Conservation (phyloP, 768 basidiomycete species). For the Suillus clintonianus region DNA sequence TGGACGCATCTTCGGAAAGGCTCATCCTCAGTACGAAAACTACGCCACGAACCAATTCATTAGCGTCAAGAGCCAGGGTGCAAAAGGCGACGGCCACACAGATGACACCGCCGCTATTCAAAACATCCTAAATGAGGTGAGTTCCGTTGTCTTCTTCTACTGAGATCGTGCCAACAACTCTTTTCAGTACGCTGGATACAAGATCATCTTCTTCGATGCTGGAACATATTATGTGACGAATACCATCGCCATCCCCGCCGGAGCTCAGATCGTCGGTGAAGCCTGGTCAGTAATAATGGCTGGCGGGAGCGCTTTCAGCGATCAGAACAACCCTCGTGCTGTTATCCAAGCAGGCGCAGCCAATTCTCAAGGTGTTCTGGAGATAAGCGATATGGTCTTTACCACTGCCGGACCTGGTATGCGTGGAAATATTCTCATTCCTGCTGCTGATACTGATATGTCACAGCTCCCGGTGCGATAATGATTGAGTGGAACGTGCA, state of each 20-base stretch:
- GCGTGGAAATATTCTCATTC: background rate
- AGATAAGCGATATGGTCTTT: slow-evolving; percentile 68
- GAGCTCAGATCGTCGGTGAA: slow-evolving; percentile 49
- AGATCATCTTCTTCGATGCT: slow-evolving; percentile 83
- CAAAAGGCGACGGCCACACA: slow-evolving; percentile 70
- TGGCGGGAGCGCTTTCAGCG: slow-evolving; percentile 42
- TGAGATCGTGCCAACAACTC: background rate
- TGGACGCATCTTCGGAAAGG: slow-evolving; percentile 64
- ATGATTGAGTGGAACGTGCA: slow-evolving; percentile 62
- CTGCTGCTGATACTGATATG: slow-evolving; percentile 13
- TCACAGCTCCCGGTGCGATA: slow-evolving; percentile 44
- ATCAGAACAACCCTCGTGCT: slow-evolving; percentile 39
- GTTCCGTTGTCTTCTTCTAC: background rate
- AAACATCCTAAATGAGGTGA: slow-evolving; percentile 56
- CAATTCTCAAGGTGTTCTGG: slow-evolving; percentile 53
- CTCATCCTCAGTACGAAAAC: slow-evolving; percentile 67
- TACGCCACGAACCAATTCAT: slow-evolving; percentile 68
- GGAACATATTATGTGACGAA: slow-evolving; percentile 50
- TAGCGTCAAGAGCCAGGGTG: slow-evolving; percentile 70
- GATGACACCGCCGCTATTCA: slow-evolving; percentile 76
- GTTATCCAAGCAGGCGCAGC: slow-evolving; percentile 50
- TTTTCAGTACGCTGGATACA: slow-evolving; percentile 65
- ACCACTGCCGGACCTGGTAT: slow-evolving; percentile 53
- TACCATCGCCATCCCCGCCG: slow-evolving; percentile 51
- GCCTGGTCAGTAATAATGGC: slow-evolving; percentile 53